These are phyloP conservation scores for Vigna mungo DNA, from an alignment of 306 rosid genomes.

Conservation along the genomic window DNA sequence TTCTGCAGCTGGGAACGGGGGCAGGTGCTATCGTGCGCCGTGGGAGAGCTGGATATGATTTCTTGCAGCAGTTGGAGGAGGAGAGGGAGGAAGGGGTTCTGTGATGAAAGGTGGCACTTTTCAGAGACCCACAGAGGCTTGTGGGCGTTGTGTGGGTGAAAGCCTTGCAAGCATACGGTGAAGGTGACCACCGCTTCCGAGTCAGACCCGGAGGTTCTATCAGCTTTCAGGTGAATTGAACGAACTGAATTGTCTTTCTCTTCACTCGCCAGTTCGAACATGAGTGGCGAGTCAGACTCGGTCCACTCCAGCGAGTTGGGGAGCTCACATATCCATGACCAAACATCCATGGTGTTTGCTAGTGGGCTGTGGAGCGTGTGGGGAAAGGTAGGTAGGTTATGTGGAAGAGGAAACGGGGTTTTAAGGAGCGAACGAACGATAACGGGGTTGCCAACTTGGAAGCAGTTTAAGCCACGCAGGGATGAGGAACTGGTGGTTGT, in stretches of 20 bases:
- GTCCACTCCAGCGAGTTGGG: slow-evolving; percentile 64
- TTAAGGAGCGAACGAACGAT: slow-evolving; percentile 57
- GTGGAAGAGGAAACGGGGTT: neutral
- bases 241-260: slow-evolving; percentile 37
- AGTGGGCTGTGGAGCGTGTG: neutral
- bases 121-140: slow-evolving; percentile 81
- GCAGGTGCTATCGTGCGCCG: slow-evolving; percentile 72
- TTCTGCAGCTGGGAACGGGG: slow-evolving; percentile 83
- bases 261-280: slow-evolving; percentile 62
- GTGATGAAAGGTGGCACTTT: slow-evolving; percentile 61
- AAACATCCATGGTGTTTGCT: slow-evolving; percentile 59
- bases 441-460: slow-evolving; percentile 54
- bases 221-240: slow-evolving; percentile 66
- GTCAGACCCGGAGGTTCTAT: slow-evolving; percentile 59
- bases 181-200: slow-evolving; percentile 59
- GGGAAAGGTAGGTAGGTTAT: neutral
- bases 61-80: slow-evolving; percentile 90
- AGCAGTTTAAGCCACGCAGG: slow-evolving; percentile 48
- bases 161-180: slow-evolving; percentile 66
- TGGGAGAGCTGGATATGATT: slow-evolving; percentile 77
- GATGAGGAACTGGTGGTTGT: slow-evolving; percentile 59
- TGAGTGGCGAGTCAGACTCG: slow-evolving; percentile 53
- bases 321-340: slow-evolving; percentile 91
- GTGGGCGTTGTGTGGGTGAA: slow-evolving; percentile 45
- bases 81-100: slow-evolving; percentile 83